phyloP scores from a whole-genome alignment of 352 stramenopile genomes.

The Elongisporangium anandrum region DNA sequence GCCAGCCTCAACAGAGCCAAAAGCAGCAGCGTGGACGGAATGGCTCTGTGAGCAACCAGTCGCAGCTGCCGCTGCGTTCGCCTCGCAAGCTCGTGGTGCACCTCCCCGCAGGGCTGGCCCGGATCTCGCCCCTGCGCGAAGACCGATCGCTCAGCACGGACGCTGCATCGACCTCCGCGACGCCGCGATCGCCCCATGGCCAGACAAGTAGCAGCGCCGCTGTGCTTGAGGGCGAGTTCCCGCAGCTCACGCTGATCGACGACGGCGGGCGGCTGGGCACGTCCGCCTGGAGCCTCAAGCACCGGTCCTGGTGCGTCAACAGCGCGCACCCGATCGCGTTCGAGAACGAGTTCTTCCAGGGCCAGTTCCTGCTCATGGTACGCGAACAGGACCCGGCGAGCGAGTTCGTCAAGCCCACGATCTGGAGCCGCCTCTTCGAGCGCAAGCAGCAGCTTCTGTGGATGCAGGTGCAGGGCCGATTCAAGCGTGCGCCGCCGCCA shows the following conservation, averaged over 20 bases:
- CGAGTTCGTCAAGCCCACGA: neutral
- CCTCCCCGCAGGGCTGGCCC: neutral
- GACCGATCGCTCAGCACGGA: neutral
- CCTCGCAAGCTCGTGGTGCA: neutral
- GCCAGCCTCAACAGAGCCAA: neutral
- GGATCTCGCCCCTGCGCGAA: neutral
- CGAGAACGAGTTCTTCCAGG: slow-evolving; percentile 40
- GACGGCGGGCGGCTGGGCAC: slow-evolving; percentile 12
- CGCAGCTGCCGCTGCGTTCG: neutral
- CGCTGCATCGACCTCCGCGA: neutral
- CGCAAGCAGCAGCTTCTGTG: slow-evolving; percentile 32
- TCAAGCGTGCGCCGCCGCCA: slow-evolving; percentile 31
- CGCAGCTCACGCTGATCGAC: slow-evolving; percentile 25
- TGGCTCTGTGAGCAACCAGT: neutral
- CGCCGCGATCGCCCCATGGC: neutral
- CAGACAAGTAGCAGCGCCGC: neutral
- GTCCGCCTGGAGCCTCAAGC: slow-evolving; percentile 1
- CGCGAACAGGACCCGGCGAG: slow-evolving; percentile 11
- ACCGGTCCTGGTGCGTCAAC: slow-evolving; percentile 13
- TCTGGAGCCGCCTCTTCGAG: slow-evolving; percentile 33
- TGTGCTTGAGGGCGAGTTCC: slow-evolving; percentile 12
- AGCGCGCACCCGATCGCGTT: slow-evolving; percentile 33
- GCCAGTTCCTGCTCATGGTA: slow-evolving; percentile 31
- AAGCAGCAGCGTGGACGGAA: neutral
- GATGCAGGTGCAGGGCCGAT: slow-evolving; percentile 60